Base-by-base conservation (phyloP, 371 early-diverging fungal genomes). In the Circinella umbellata region DNA sequence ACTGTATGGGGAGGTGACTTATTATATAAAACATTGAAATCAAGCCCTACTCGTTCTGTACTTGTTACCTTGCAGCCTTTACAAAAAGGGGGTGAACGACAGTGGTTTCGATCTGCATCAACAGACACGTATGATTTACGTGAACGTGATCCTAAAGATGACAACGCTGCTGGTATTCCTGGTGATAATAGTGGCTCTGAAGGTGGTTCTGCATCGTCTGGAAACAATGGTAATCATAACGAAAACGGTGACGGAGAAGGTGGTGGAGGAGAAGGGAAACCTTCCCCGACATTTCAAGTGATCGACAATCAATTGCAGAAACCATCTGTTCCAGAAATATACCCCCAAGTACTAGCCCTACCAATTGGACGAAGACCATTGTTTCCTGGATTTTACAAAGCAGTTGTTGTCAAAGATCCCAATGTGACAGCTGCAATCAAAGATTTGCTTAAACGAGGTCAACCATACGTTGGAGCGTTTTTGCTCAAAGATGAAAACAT, bases 331-430 rank as follows among this genome's bases (percentile, higher is more conserved):
- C 96, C 96, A 7, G 94, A 94, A 55, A 86, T 86, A 17, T 95
- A 93, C 75, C 95, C 97, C 13, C 94, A 95, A 71, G 91, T 98
- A 0, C 80, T 98, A 70, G 94, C 96, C 15, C 83, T 98, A 42
- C 98, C 98, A 0, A 91, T 98, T 63, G 93, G 95, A 27, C 88
- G 95, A 18, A 88, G 98, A 51, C 98, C 98, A 8, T 82, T 98
- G 49, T 98, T 98, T 73, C 98, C 98, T 18, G 97, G 97, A 34
- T 96, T 97, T 73, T 97, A 96, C 86, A 98, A 98, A 82, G 95
- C 97, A 0, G 92, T 98, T 14, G 94, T 93, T 18, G 93, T 98
- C 69, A 95, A 96, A 78, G 95, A 98, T 73, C 94, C 96, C 0
- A 84, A 91, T 46, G 97, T 96, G 4, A 95, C 93, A 35, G 86